Evolutionary conservation across 2,329 filamentous ascomycete genomes (phyloP).

Genomic region (Fusarium sp.): DNA sequence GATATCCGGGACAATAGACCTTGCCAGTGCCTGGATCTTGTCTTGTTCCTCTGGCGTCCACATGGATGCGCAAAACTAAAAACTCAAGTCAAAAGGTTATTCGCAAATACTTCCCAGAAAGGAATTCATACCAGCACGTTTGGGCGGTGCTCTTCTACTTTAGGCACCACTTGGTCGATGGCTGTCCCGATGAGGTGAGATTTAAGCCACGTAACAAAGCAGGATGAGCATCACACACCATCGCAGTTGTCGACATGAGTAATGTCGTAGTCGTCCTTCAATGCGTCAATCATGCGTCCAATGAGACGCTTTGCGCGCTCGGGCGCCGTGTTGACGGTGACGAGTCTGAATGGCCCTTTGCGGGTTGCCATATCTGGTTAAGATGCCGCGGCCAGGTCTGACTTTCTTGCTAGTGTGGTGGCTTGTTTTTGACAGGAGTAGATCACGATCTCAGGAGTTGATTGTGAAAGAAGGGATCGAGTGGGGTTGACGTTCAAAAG

Average conservation of each 20-base stretch:
- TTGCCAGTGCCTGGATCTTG: slow-evolving; percentile 62
- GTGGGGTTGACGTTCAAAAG: too few species aligned
- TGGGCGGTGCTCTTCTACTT: slow-evolving; percentile 59
- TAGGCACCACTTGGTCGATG: slow-evolving; percentile 70
- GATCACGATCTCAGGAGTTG: too few species aligned
- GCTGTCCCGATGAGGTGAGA: slow-evolving; percentile 49
- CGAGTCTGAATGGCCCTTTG: slow-evolving; percentile 71
- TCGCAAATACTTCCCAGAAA: not conserved
- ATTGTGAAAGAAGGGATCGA: too few species aligned
- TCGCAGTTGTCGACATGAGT: slow-evolving; percentile 74
- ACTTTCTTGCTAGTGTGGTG: too few species aligned
- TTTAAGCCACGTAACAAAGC: too few species aligned
- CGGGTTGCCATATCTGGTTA: too few species aligned
- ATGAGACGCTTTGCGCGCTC: slow-evolving; percentile 75
- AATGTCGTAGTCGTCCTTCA: slow-evolving; percentile 77
- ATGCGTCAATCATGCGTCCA: slow-evolving; percentile 71
- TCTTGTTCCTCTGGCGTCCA: slow-evolving; percentile 64
- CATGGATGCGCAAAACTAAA: slow-evolving; percentile 73
- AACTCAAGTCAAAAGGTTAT: not conserved
- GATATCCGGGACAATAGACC: slow-evolving; percentile 61
- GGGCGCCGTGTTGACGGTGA: slow-evolving; percentile 79
- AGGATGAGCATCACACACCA: slow-evolving; percentile 57
- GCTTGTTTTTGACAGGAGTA: too few species aligned
- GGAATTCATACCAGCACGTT: slow-evolving; percentile 49
- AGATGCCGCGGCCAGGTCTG: too few species aligned